Base-by-base conservation (phyloP, 768 basidiomycete genomes). In the Tricholoma furcatifolium region DNA sequence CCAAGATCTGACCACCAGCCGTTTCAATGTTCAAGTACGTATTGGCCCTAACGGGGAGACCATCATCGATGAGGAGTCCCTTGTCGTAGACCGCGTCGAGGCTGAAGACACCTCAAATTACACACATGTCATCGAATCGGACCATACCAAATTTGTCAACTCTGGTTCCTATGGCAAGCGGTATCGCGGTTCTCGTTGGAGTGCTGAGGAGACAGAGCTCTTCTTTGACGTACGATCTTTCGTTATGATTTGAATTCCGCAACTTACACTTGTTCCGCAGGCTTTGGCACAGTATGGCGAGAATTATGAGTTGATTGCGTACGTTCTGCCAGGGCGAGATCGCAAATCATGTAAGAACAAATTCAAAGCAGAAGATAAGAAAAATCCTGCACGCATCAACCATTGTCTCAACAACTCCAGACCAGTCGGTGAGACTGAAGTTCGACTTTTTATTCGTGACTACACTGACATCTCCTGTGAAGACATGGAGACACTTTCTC, bases 331-430 rank as follows among this genome's bases (percentile, higher is more conserved):
- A 35, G 86, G 87, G 15, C 85, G 93, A 14, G 89, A 92, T 62
- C 79, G 93, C 17, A 91, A 88, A 63, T 86, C 93, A 23, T 93
- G 94, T 68, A 93, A 92, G 70, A 88, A 91, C 67, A 96, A 96
- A 65, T 96, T 93, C 74, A 94, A 91, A 62, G 78, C 84, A 0
- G 94, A 96, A 67, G 93, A 94, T 65, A 90, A 81, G 70, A 83
- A 81, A 65, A 87, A 94, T 65, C 77, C 84, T 24, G 78, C 77
- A n/a, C 76, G 86, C 43, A 88, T 96, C 51, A 87, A 84, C 54
- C 75, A 81, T 55, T 88, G 84, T 63, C 70, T 95, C n/a, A 82
- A 82, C 53, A 84, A 88, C 60, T 80, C 83, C 57, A 76, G 81
- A 39, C 90, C 91, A 47, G 88, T 90, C 57, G 89, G 89, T 90